Evolutionary conservation across 345 rosid species (phyloP).

Genomic region (Eucalyptus camaldulensis): DNA sequence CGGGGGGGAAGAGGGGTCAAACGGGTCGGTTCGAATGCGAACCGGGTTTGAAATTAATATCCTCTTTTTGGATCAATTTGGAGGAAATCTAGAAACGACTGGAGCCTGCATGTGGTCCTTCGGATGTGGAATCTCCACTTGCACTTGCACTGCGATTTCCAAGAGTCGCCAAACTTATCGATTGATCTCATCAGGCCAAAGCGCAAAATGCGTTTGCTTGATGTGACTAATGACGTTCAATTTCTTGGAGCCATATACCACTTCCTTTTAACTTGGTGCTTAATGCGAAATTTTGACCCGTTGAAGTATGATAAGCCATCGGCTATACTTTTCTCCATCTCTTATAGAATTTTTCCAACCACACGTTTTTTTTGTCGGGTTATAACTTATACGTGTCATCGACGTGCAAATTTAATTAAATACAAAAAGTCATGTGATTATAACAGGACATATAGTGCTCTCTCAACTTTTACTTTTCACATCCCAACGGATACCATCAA

Average conservation of each 20-base stretch:
- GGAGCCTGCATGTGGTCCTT: not conserved
- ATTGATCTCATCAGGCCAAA: not conserved
- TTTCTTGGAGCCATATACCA: not conserved
- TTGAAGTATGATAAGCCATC: not conserved
- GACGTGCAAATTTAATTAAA: rapidly evolving
- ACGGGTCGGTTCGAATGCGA: not conserved
- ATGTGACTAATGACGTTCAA: not conserved
- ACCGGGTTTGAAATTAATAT: not conserved
- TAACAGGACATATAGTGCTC: not conserved
- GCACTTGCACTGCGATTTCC: not conserved
- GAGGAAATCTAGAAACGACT: not conserved
- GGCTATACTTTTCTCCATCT: not conserved
- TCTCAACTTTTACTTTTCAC: not conserved
- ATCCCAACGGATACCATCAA: rapidly evolving
- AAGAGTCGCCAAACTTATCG: not conserved
- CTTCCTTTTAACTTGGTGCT: not conserved
- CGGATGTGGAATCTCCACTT: not conserved
- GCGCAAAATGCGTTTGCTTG: not conserved
- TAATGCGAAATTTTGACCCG: rapidly evolving
- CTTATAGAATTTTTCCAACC: not conserved
- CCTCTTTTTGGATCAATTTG: not conserved
- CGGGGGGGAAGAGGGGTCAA: not conserved
- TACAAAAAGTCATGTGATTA: not conserved
- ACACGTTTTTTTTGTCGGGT: rapidly evolving
- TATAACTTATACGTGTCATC: not conserved